These are phyloP conservation scores for Actinomucor elegans DNA, from an alignment of 371 early-diverging fungal genomes.

Conservation along the genomic window DNA sequence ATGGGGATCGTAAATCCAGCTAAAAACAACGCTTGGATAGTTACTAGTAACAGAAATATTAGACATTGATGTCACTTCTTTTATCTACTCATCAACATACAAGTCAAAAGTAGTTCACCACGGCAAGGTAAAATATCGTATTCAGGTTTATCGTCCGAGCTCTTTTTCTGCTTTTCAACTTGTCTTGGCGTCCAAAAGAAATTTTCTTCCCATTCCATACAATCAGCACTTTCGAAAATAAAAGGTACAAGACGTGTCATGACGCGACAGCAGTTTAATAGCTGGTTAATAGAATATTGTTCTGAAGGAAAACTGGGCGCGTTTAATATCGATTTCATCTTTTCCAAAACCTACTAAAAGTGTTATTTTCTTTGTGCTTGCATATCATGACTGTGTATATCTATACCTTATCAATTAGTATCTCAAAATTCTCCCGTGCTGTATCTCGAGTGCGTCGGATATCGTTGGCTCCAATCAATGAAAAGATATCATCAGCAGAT, in stretches of 20 bases:
- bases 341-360: conserved; percentile 47
- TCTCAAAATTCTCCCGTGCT: conserved; percentile 73
- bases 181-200: conserved; percentile 70
- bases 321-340: conserved; percentile 51
- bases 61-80: too few species aligned
- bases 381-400: not conserved
- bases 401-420: conserved; percentile 63
- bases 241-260: conserved; percentile 83
- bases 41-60: too few species aligned
- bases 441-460: conserved; percentile 75
- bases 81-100: too few species aligned
- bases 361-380: not conserved
- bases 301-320: conserved; percentile 55
- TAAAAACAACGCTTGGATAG: conserved; percentile 60
- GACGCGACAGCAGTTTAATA: conserved; percentile 82
- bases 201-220: conserved; percentile 58
- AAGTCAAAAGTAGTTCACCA: conserved; percentile 32
- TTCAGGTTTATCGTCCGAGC: conserved; percentile 16
- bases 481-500: conserved; percentile 82
- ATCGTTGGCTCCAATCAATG: conserved; percentile 81
- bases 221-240: conserved; percentile 69
- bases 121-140: conserved; percentile 36
- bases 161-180: conserved; percentile 23
- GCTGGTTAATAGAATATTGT: conserved; percentile 53
- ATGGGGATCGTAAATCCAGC: conserved; percentile 80